These are phyloP conservation scores for Xanthoceras sorbifolium DNA, from an alignment of 345 rosid genomes.

Conservation along the genomic window DNA sequence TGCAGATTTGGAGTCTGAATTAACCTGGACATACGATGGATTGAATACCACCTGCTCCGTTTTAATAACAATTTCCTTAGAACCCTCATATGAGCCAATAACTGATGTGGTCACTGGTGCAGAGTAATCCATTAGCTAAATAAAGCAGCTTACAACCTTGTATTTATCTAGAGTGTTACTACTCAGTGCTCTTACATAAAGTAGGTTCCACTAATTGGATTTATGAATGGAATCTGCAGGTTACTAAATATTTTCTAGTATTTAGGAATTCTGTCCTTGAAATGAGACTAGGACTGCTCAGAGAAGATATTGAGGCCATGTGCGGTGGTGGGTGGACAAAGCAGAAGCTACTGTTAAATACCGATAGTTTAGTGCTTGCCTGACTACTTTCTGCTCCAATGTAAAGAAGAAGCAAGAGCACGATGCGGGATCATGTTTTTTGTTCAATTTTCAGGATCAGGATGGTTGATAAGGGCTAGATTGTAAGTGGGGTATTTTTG, in stretches of 20 bases:
- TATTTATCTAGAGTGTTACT: not conserved
- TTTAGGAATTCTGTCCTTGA: not conserved
- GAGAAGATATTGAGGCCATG: not conserved
- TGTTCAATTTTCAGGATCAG: not conserved
- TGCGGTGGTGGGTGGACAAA: not conserved
- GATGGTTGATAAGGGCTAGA: not conserved
- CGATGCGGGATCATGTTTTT: not conserved
- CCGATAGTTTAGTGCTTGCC: not conserved
- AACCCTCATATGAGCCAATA: not conserved
- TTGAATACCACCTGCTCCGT: not conserved
- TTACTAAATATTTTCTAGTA: not conserved
- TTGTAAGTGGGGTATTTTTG: not conserved
- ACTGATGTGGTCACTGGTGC: not conserved
- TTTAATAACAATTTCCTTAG: not conserved
- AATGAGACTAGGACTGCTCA: not conserved
- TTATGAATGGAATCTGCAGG: not conserved
- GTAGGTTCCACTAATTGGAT: slow-evolving; percentile 7
- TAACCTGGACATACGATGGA: not conserved
- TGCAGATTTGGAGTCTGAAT: not conserved
- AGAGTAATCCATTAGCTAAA: not conserved
- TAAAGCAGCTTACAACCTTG: not conserved
- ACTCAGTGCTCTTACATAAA: not conserved
- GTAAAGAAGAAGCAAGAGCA: not conserved
- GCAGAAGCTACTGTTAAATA: not conserved
- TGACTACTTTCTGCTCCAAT: not conserved